These are phyloP conservation scores for Colletotrichum sojae DNA, from an alignment of 2,329 filamentous ascomycete species.

Conservation along the genomic window DNA sequence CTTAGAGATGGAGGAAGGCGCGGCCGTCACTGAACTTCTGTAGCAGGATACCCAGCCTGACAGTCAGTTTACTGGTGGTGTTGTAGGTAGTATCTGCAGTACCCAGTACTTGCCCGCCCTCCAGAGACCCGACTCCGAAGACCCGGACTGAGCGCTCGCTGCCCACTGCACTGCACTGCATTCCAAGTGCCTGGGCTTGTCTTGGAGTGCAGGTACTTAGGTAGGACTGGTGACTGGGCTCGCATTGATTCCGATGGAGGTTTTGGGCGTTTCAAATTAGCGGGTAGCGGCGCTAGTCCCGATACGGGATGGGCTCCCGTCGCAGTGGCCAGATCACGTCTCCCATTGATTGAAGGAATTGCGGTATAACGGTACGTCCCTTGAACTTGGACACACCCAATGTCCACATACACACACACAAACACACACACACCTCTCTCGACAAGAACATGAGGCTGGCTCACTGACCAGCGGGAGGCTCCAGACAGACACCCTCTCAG, in stretches of 20 bases:
- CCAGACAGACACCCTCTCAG: background rate
- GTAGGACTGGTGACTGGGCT: background rate
- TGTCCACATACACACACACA: background rate
- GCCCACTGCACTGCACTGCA: background rate
- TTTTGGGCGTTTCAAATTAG: slow-evolving; percentile 43
- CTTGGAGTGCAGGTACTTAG: background rate
- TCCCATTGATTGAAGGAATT: slow-evolving; percentile 41
- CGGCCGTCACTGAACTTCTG: too few species aligned
- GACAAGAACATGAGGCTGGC: background rate
- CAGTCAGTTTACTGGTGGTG: too few species aligned
- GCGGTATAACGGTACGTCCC: background rate
- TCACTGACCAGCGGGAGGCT: slow-evolving; percentile 12
- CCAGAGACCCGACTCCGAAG: too few species aligned
- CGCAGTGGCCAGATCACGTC: slow-evolving; percentile 36
- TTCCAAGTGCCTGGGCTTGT: background rate
- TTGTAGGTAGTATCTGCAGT: too few species aligned
- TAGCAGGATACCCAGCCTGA: too few species aligned
- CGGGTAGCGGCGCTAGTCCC: slow-evolving; percentile 37
- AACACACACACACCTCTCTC: background rate
- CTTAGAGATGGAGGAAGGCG: too few species aligned
- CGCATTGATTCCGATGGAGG: slow-evolving; percentile 42
- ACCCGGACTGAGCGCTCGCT: background rate
- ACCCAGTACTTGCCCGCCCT: too few species aligned
- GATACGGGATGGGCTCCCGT: slow-evolving; percentile 27
- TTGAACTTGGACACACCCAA: background rate